Base-by-base conservation (phyloP, 176 grass and related monocot species). In the Bonia amplexicaulis region DNA sequence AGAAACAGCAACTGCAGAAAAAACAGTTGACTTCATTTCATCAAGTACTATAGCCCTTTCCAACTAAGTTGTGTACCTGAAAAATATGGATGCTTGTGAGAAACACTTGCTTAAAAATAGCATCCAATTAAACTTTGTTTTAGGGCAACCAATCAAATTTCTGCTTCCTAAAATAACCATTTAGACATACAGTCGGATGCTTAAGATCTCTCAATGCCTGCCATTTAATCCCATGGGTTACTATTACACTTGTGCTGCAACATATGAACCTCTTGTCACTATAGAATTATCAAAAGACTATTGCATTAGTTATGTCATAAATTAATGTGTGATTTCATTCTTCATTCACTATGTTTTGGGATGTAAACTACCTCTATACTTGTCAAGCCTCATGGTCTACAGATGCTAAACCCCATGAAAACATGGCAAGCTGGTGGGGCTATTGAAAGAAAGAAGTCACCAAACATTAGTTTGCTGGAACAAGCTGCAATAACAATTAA, bases 1-100 rank as follows among this genome's bases (percentile, higher is more conserved):
- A 71, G 93, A 92, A 77, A 91, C 93, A 60, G 80, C 79, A 73
- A 92, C 71, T 12, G 85, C 75, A 78, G 87, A 91, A 57, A 95
- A 85, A 6, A 95, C 76, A 31, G 88, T 70, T 76, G 88, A 78
- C 53, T 85, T 84, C 90, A 81, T 90, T 54, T 85, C 45, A 71
- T 45, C 33, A 76, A 81, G 35, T 64, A 55, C 33, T 76, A 69
- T 70, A 44, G 41, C 33, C 29, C 71, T 81, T 69, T 26, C 44
- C 88, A 76, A 74, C 76, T 61, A 76, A 45, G 35, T 71, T 61
- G 45, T 64, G 22, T 23, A 85, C 83, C 77, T 89, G 71, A 29
- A 85, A 78, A 64, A 81, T 85, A 80, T 42, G 42, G 41, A 72
- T 71, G 35, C 23, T 37, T 79, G 55, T 88, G 55, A 83, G 80